Evolutionary conservation across 2,329 filamentous ascomycete genomes (phyloP).

Genomic region (Monilinia aucupariae): DNA sequence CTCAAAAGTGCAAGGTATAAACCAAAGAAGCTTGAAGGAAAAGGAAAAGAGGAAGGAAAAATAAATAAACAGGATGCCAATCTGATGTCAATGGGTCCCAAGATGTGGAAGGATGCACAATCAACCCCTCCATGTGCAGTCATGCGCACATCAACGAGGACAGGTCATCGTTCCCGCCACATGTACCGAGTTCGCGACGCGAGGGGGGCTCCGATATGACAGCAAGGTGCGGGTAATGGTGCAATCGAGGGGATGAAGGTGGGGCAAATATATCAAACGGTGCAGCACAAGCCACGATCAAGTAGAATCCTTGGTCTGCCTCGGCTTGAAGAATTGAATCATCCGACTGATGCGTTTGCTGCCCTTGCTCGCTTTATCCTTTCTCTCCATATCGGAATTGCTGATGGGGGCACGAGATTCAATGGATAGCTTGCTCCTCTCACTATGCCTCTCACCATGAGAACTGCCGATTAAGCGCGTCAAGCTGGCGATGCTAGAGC

Average conservation of each 20-base stretch:
- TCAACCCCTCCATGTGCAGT: constrained; percentile 28
- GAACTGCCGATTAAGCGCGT: constrained; percentile 71
- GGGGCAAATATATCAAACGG: background rate
- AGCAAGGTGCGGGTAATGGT: background rate
- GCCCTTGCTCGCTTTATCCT: constrained; percentile 59
- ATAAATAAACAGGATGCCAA: constrained; percentile 23
- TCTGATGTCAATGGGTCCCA: constrained; percentile 1
- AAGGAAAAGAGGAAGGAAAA: background rate
- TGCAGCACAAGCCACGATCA: background rate
- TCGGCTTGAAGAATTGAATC: constrained; percentile 70
- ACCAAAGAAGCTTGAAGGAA: constrained; percentile 15
- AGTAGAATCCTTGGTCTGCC: constrained; percentile 19
- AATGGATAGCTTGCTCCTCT: constrained; percentile 68
- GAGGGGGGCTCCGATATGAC: background rate
- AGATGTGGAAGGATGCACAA: constrained; percentile 28
- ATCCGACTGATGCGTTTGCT: constrained; percentile 68
- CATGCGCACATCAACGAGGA: constrained; percentile 25
- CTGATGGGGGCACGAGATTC: constrained; percentile 47
- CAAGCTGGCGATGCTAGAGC: constrained; percentile 70
- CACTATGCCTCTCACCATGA: constrained; percentile 67
- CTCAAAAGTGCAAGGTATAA: constrained; percentile 22
- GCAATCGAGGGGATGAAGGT: background rate
- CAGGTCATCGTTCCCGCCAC: constrained; percentile 13
- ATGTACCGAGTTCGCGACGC: constrained; percentile 10
- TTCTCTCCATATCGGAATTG: constrained; percentile 33